Evolutionary conservation across 1,284 basidiomycete genomes (phyloP), one percentile per base, ranked within the genome.

Genomic region (Stygiomarasmius scandens): DNA sequence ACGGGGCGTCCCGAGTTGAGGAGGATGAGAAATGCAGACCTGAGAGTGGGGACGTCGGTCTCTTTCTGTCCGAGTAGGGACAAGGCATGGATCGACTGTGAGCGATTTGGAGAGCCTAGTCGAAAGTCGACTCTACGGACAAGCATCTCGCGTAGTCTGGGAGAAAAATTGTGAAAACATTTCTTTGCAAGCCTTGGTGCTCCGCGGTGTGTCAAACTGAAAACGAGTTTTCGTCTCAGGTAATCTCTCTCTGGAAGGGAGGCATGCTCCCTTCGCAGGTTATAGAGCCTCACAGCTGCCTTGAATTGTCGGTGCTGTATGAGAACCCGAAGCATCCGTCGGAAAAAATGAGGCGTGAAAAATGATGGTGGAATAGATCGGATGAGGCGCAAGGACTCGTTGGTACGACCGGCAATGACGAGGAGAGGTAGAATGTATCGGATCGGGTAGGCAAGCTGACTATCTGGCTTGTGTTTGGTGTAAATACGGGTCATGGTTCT

Each of bases 341-440:
- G 64, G 29, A 75, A 58, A 47, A 73, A 70, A 11, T 66, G 67
- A 2, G 60, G 60, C 2, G 70, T 71, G 68, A 80, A 77, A 54
- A 77, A 76, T 8, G 58, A 23, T 0, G 72, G 73, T 2, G 69
- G 65, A 19, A 80, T 65, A 27, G 56, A 58, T 49, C 72, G 65
- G 36, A 79, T 61, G 23, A 77, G 59, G 24, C 63, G 57, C 5
- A 77, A 58, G 6, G 73, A 74, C 19, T 64, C 58, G 6, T 61
- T 48, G 8, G 72, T 60, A 29, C 73, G 67, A 12, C 65, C 67
- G 3, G 75, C 74, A 19, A 67, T 58, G 8, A 74, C 69, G 59
- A 78, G 66, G 5, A 76, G 67, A 6, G 68, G 63, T 16, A 81
- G 64, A 29, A 73, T 71, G 61, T 73, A 76, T 2, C 74, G 70